Conservation (phyloP, 495 filamentous ascomycete species). For the Tuber microsphaerosporum region DNA sequence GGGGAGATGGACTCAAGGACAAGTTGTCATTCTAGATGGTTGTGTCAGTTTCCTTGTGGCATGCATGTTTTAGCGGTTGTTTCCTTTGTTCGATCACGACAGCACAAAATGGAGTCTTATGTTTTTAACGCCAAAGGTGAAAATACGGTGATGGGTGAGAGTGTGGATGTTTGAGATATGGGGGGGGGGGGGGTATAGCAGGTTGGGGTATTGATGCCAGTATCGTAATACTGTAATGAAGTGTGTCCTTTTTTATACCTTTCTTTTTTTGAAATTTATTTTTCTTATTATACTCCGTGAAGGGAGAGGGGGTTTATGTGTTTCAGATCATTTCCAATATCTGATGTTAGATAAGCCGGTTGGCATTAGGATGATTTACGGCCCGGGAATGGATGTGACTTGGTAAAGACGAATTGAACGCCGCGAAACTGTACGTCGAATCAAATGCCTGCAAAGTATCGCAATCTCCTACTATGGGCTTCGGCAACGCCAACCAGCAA, state of each 20-base stretch:
- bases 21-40: not conserved
- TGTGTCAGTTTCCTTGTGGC: not conserved
- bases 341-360: not conserved
- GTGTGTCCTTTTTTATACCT: not conserved
- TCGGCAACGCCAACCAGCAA: not conserved
- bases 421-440: not conserved
- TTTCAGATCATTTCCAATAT: not conserved
- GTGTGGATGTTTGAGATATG: not conserved
- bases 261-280: not conserved
- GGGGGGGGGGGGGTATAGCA: not conserved
- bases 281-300: not conserved
- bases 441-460: not conserved
- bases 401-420: not conserved
- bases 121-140: not conserved
- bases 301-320: not conserved
- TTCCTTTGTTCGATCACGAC: not conserved
- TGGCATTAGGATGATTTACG: not conserved
- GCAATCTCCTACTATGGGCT: not conserved
- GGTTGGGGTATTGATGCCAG: not conserved
- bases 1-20: not conserved
- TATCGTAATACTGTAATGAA: slow-evolving; percentile 5
- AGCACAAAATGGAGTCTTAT: slow-evolving; percentile 1
- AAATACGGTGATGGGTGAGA: not conserved
- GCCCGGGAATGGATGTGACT: not conserved
- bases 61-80: slow-evolving; percentile 1